A percentile compares a stretch with the other conserved stretches of the same genome.
phyloP scores from a whole-genome alignment of 1,284 basidiomycete species.

The Lentinula novae-zelandiae region DNA sequence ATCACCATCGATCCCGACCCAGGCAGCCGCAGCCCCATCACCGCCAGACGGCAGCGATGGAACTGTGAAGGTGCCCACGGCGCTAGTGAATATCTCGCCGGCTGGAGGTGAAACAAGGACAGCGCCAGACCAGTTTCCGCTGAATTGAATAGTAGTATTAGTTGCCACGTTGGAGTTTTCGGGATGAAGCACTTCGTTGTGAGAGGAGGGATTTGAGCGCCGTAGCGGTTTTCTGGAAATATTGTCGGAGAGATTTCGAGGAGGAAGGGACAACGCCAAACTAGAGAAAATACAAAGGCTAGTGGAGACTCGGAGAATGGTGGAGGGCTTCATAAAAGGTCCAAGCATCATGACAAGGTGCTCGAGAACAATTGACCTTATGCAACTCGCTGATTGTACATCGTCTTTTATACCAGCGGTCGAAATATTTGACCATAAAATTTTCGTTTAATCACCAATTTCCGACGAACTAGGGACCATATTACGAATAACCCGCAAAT shows the following conservation, averaged over 20 bases:
- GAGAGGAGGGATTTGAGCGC: not conserved
- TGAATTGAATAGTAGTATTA: conserved; percentile 16
- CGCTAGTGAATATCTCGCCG: conserved; percentile 15
- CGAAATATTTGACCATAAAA: too few relatives aligned
- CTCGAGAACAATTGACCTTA: too few relatives aligned
- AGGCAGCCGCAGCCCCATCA: conserved; percentile 13
- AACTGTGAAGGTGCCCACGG: conserved; percentile 18
- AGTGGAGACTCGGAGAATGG: not conserved
- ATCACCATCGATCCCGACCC: conserved; percentile 18
- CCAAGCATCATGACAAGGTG: too few relatives aligned
- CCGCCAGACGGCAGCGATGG: conserved; percentile 13
- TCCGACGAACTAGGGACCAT: too few relatives aligned
- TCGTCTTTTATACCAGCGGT: too few relatives aligned
- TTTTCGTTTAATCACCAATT: too few relatives aligned
- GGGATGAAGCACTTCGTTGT: not conserved
- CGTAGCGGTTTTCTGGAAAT: not conserved
- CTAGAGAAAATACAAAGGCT: not conserved
- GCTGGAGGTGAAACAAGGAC: conserved; percentile 18
- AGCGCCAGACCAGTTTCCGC: conserved; percentile 24
- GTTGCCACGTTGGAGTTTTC: conserved; percentile 5
- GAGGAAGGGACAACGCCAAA: not conserved
- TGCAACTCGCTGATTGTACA: too few relatives aligned
- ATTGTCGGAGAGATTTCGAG: not conserved
- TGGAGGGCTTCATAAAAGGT: not conserved
- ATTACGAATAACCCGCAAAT: too few relatives aligned